Base-by-base conservation (phyloP, 2,329 filamentous ascomycete species). In the Penicillium concentricum region DNA sequence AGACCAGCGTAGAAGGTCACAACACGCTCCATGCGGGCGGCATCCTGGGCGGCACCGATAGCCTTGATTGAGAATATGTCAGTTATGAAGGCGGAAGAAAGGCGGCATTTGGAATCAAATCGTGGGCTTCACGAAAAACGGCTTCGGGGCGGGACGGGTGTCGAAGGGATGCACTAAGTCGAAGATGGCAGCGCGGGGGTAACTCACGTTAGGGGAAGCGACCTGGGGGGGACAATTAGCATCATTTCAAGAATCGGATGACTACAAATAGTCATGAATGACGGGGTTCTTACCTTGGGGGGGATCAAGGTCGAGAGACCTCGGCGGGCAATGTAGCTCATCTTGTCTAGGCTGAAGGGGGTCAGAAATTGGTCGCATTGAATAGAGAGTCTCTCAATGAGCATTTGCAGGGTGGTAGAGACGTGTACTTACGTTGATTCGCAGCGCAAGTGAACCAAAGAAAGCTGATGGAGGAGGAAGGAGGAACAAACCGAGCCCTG, bases 1-100 rank as follows among this genome's bases (percentile, higher is more conserved):
- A 99, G 91, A 80, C 93, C 95, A 83, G 95, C 91, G 86, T 99
- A 99, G 86, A 99, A 97, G 82, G 85, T 91, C 78, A 97, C 93
- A 70, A 99, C 92, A 72, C 92, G 90, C 78, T 96, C 90, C 94
- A 99, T 97, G 77, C 93, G 91, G 74, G 92, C 86, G 75, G 94
- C 94, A 87, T 97, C 93, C 75, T 92, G 91, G 69, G 92, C 92
- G 75, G 90, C 89, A 74, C 94, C 93, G 75, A 99, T 92, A 70
- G 90, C 92, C 94, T 97, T 76, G 6, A 50, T 67, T 97, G 76
- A 15, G 48, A 67, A 49, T 54, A 54, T 65, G 68, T 81, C 68
- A 82, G 69, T 66, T 57, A 59, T 52, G 24, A 50, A 24, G 45
- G 32, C 34, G 24, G 48, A 16, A 50, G 28, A 53, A 30, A 28